These are phyloP conservation scores for Aspergillus ostianus DNA, from an alignment of 495 filamentous ascomycete genomes.

Conservation along the genomic window DNA sequence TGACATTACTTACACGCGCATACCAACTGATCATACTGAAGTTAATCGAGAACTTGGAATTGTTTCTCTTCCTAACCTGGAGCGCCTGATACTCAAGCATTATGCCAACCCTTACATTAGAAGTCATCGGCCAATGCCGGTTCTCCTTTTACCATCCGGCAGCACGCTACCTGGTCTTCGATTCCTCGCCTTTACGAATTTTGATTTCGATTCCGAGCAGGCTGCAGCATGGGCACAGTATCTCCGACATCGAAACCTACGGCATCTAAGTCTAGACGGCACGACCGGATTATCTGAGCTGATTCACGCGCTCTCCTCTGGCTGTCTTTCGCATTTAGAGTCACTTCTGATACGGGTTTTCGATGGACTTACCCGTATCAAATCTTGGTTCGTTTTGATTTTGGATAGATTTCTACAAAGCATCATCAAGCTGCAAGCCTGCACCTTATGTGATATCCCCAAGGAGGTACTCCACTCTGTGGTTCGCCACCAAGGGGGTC, in stretches of 20 bases:
- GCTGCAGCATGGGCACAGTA: not conserved
- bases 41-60: too few relatives aligned
- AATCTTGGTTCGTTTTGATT: too few relatives aligned
- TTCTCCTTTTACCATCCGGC: not conserved
- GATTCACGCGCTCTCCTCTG: not conserved
- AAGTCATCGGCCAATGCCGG: not conserved
- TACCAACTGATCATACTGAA: too few relatives aligned
- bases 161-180: not conserved
- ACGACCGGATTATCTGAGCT: not conserved
- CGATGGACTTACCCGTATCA: not conserved
- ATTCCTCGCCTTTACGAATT: constrained; percentile 1
- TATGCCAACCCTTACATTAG: too few relatives aligned
- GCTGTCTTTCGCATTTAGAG: not conserved
- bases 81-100: too few relatives aligned
- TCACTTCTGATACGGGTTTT: not conserved
- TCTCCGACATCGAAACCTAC: not conserved
- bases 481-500: not conserved
- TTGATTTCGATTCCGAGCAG: not conserved
- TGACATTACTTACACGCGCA: too few relatives aligned
- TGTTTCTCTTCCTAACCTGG: too few relatives aligned
- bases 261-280: not conserved
- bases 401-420: not conserved
- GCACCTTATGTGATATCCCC: not conserved
- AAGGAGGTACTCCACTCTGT: not conserved
- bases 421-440: too few relatives aligned